These are phyloP conservation scores for Fusarium redolens DNA, from an alignment of 2,329 filamentous ascomycete genomes.

Conservation along the genomic window DNA sequence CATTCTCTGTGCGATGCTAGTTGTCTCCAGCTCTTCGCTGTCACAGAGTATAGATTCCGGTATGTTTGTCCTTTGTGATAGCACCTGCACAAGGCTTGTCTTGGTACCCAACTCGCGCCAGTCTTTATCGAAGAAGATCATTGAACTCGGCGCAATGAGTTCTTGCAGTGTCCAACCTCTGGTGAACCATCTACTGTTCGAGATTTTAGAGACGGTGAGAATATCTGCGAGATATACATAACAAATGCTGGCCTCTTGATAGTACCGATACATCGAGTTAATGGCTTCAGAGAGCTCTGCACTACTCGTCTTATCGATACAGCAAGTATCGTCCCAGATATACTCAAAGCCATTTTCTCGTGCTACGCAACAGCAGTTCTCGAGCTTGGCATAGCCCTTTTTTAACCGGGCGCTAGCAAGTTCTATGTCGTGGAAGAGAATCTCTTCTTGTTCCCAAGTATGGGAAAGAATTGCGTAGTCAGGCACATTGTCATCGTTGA, in stretches of 20 bases:
- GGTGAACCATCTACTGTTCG: slow-evolving; percentile 6
- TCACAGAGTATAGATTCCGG: neutral
- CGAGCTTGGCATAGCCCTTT: slow-evolving; percentile 23
- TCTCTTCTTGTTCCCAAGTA: slow-evolving; percentile 13
- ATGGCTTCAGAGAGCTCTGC: slow-evolving; percentile 33
- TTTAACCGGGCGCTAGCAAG: neutral
- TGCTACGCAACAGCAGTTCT: slow-evolving; percentile 13
- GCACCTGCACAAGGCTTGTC: accelerated
- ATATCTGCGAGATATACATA: slow-evolving; percentile 30
- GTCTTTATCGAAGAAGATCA: neutral
- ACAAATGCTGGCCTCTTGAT: slow-evolving; percentile 11
- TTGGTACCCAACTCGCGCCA: slow-evolving; percentile 5
- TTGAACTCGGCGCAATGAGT: neutral
- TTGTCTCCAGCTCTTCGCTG: neutral
- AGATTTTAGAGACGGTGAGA: neutral
- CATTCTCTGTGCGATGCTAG: slow-evolving; percentile 13
- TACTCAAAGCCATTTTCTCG: slow-evolving; percentile 6
- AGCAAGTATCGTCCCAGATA: slow-evolving; percentile 38
- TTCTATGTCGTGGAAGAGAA: slow-evolving; percentile 13
- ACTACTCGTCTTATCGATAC: slow-evolving; percentile 37
- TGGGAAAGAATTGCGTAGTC: slow-evolving; percentile 23
- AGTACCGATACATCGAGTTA: slow-evolving; percentile 40
- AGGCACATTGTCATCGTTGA: neutral
- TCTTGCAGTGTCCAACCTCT: slow-evolving; percentile 29
- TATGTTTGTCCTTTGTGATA: neutral